Evolutionary conservation across 129 eudicot species (phyloP).

Genomic region (Arctium lappa): DNA sequence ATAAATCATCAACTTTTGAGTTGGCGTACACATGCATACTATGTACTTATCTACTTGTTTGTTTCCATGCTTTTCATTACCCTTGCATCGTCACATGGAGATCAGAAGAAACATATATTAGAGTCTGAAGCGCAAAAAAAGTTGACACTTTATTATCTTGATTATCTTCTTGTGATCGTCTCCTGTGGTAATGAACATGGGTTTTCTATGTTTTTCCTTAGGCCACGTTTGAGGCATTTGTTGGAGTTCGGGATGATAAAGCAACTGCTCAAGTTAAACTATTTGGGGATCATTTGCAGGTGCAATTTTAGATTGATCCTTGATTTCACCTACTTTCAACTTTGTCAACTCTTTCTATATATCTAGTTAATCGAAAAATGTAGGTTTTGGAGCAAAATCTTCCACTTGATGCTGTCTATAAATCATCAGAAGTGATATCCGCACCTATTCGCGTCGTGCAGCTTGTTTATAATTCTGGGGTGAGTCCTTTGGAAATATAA

Average conservation of each 20-base stretch:
- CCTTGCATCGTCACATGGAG: no score
- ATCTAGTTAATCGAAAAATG: not conserved
- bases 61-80: no score
- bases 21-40: no score
- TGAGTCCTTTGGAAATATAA: slow-evolving; percentile 25
- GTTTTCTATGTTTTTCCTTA: slow-evolving; percentile 6
- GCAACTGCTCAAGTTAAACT: slow-evolving; percentile 91
- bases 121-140: no score
- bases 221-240: slow-evolving; percentile 96
- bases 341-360: not conserved
- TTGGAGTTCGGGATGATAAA: slow-evolving; percentile 84
- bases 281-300: slow-evolving; percentile 87
- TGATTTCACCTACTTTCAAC: not conserved
- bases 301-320: slow-evolving; percentile 14
- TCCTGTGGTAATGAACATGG: not conserved
- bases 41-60: no score
- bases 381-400: slow-evolving; percentile 97
- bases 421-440: slow-evolving; percentile 68
- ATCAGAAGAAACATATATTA: no score
- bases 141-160: not conserved
- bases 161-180: not conserved
- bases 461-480: slow-evolving; percentile 93
- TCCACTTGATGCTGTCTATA: slow-evolving; percentile 69
- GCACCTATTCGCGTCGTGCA: slow-evolving; percentile 96
- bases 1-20: no score